These are phyloP conservation scores for Gracilaria domingensis DNA, from an alignment of 23 red algal genomes.

Conservation along the genomic window DNA sequence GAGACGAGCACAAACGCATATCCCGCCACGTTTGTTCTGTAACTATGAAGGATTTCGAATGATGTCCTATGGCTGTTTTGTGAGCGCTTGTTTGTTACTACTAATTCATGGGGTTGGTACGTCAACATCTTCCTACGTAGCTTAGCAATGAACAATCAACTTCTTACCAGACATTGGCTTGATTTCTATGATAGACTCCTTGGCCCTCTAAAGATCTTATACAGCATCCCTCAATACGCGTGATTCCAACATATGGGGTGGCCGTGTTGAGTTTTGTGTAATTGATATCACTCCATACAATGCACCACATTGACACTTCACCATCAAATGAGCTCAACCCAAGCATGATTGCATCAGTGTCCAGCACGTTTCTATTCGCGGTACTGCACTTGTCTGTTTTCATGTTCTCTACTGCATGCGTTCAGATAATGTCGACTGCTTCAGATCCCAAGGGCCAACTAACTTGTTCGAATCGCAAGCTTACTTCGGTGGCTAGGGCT, in stretches of 20 bases:
- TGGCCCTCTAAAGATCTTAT: not conserved
- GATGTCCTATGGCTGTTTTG: conserved; percentile 1
- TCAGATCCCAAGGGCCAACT: conserved; percentile 1
- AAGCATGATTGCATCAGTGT: not conserved
- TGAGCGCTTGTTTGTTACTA: not conserved
- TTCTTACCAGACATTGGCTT: not conserved
- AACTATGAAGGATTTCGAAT: conserved; percentile 2
- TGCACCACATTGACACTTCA: conserved; percentile 2
- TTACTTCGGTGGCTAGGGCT: conserved; percentile 8
- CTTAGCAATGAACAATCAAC: not conserved
- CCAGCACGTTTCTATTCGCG: not conserved
- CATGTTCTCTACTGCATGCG: not conserved
- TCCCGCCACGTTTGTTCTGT: conserved; percentile 2
- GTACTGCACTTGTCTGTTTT: conserved; percentile 14
- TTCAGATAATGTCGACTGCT: not conserved
- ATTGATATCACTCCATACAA: conserved; percentile 6
- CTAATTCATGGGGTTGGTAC: conserved; percentile 14
- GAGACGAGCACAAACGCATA: conserved; percentile 7
- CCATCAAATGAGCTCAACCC: not conserved
- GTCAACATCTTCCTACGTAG: not conserved
- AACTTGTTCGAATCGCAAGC: conserved; percentile 4
- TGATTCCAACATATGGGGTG: not conserved
- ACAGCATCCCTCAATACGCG: not conserved
- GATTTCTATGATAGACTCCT: not conserved
- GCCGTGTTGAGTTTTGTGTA: not conserved